Evolutionary conservation across 306 rosid species (phyloP).

Genomic region (Citrullus colocynthis): DNA sequence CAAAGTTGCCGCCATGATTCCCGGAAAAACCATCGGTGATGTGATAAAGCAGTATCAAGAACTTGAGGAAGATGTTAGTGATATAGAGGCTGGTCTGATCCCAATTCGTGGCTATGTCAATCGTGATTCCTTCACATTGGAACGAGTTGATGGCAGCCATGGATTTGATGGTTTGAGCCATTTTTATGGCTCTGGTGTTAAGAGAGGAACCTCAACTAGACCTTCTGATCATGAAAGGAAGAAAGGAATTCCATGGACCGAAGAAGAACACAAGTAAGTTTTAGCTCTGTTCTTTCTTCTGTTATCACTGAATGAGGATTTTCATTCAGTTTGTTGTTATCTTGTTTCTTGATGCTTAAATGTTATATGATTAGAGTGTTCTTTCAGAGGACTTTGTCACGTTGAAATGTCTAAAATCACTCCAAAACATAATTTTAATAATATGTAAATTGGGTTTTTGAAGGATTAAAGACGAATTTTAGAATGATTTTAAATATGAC

Average conservation of each 20-base stretch:
- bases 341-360: background rate
- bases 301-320: background rate
- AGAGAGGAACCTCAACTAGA: conserved; percentile 41
- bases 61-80: conserved; percentile 73
- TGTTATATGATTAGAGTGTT: conserved; percentile 2
- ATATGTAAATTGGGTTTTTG: too few species aligned
- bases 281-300: background rate
- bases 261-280: conserved; percentile 84
- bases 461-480: too few species aligned
- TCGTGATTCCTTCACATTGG: conserved; percentile 54
- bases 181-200: conserved; percentile 38
- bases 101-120: conserved; percentile 51
- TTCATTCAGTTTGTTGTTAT: background rate
- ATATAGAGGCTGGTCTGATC: conserved; percentile 74
- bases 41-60: conserved; percentile 73
- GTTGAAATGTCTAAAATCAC: too few species aligned
- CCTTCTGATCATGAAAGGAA: conserved; percentile 78
- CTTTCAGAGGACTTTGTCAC: too few species aligned
- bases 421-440: too few species aligned
- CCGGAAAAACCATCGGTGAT: conserved; percentile 80
- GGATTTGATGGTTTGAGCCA: conserved; percentile 55
- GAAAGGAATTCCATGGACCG: conserved; percentile 91
- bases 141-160: conserved; percentile 35
- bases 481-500: too few species aligned
- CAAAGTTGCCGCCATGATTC: conserved; percentile 66